phyloP scores from a whole-genome alignment of 805 yeast species.

The Hermanozyma aechmeae region DNA sequence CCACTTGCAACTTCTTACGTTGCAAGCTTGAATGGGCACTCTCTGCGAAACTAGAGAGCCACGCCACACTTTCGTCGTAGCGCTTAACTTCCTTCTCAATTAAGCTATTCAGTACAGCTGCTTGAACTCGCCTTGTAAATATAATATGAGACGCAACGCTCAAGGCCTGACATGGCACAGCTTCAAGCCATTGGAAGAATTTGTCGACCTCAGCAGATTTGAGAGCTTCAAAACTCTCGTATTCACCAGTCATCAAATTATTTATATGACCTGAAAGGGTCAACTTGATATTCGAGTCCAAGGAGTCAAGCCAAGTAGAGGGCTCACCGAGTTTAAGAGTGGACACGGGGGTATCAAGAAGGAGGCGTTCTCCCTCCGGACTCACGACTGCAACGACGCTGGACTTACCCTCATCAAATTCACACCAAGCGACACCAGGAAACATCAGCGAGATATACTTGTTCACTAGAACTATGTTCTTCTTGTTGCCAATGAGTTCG shows the following conservation, averaged over 20 bases:
- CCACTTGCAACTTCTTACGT: too few species aligned
- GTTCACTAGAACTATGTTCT: slow-evolving; percentile 37
- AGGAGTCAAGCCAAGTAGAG: slow-evolving; percentile 50
- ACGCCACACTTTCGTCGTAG: too few species aligned
- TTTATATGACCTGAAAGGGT: not conserved
- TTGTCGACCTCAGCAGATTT: too few species aligned
- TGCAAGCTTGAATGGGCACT: too few species aligned
- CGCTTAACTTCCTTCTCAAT: too few species aligned
- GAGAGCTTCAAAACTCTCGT: too few species aligned
- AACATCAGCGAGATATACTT: slow-evolving; percentile 66
- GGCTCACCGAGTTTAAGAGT: slow-evolving; percentile 32
- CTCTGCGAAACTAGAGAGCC: too few species aligned
- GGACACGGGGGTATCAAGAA: slow-evolving; percentile 34
- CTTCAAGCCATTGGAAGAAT: slow-evolving; percentile 19
- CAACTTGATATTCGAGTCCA: slow-evolving; percentile 45
- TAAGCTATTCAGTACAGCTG: too few species aligned
- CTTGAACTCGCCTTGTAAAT: too few species aligned
- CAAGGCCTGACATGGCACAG: slow-evolving; percentile 47
- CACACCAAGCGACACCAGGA: slow-evolving; percentile 45
- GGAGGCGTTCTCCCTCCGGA: slow-evolving; percentile 54
- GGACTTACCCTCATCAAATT: slow-evolving; percentile 20
- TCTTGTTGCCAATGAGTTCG: slow-evolving; percentile 66
- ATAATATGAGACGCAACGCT: slow-evolving; percentile 45
- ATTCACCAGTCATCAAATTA: too few species aligned
- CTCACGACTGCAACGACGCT: slow-evolving; percentile 44